Conservation (phyloP, 148 eudicot genomes). For the Cornus kousa region DNA sequence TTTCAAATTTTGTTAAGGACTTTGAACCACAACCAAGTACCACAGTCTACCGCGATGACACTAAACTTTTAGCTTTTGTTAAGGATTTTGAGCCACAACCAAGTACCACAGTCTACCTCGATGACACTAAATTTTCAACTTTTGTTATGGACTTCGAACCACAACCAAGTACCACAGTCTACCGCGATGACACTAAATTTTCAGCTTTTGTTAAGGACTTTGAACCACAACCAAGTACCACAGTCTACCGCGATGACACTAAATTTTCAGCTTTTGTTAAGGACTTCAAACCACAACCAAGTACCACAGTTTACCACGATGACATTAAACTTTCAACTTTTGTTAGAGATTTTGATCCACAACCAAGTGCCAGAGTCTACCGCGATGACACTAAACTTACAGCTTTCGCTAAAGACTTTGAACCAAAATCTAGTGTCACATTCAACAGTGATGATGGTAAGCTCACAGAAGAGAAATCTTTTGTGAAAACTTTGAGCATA, state of each 20-base stretch:
- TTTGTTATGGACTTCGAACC: constrained; percentile 18
- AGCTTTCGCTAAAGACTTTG: constrained; percentile 10
- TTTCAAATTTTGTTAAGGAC: neutral
- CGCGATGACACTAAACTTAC: neutral
- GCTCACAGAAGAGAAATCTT: neutral
- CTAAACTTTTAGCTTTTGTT: neutral
- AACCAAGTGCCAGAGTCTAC: constrained; percentile 18
- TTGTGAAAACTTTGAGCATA: constrained; percentile 15
- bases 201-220: constrained; percentile 4
- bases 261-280: neutral
- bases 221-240: constrained; percentile 24
- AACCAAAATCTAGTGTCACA: constrained; percentile 12
- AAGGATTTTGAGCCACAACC: constrained; percentile 28
- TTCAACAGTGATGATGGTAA: neutral
- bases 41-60: constrained; percentile 13
- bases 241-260: constrained; percentile 14
- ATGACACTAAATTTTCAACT: neutral
- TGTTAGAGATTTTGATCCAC: constrained; percentile 17
- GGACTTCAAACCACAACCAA: constrained; percentile 4
- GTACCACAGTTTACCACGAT: constrained; percentile 3
- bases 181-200: constrained; percentile 3
- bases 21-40: constrained; percentile 28
- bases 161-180: constrained; percentile 20
- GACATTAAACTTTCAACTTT: neutral
- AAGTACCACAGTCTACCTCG: constrained; percentile 13